Evolutionary conservation across 2,329 filamentous ascomycete genomes (phyloP).

Genomic region (Tolypocladium amazonense): DNA sequence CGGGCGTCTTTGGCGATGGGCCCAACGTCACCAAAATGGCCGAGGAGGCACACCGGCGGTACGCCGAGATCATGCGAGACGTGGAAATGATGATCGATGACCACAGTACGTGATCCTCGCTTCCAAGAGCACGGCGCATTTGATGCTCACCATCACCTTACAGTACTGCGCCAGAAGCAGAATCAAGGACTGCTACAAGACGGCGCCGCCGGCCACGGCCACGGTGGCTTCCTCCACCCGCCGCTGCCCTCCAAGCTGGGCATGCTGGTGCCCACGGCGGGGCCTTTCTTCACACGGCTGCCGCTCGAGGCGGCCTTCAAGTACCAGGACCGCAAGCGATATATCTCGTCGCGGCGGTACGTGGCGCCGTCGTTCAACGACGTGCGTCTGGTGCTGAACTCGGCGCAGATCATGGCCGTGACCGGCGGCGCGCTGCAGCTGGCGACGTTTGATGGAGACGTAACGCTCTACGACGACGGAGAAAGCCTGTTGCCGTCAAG

Average conservation of each 20-base stretch:
- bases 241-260: constrained; percentile 70
- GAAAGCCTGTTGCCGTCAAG: constrained; percentile 65
- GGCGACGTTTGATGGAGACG: constrained; percentile 94
- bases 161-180: constrained; percentile 59
- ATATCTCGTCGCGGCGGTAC: constrained; percentile 84
- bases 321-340: constrained; percentile 75
- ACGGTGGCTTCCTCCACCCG: constrained; percentile 40
- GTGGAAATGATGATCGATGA: constrained; percentile 87
- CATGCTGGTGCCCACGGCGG: constrained; percentile 80
- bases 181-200: constrained; percentile 1
- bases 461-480: constrained; percentile 90
- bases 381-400: constrained; percentile 84
- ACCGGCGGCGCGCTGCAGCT: constrained; percentile 68
- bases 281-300: constrained; percentile 86
- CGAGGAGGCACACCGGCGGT: constrained; percentile 71
- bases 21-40: constrained; percentile 61
- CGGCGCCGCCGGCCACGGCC: constrained; percentile 6
- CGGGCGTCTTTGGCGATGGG: constrained; percentile 67
- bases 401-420: constrained; percentile 89
- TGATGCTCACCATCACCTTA: neutral
- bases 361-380: constrained; percentile 98
- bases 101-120: constrained; percentile 51
- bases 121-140: neutral
- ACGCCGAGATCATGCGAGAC: constrained; percentile 90
- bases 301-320: constrained; percentile 83